Percentiles rank a stretch among this genome's conserved stretches.
Conservation (phyloP, 345 rosid genomes). For the Aquilaria yunnanensis region DNA sequence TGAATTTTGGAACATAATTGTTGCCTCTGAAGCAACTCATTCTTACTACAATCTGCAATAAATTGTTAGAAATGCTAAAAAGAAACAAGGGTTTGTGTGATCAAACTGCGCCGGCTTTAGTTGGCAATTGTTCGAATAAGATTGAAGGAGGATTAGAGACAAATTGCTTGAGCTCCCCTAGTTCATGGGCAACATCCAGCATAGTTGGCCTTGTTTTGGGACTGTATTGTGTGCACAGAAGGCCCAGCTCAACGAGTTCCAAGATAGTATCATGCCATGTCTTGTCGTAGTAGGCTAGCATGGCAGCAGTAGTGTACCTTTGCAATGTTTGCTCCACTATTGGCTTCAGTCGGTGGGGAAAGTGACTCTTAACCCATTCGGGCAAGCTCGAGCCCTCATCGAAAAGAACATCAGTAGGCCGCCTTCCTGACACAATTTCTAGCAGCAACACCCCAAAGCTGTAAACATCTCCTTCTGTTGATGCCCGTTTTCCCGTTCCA, state of each 20-base stretch:
- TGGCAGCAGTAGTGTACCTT: conserved; percentile 29
- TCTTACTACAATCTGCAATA: background rate
- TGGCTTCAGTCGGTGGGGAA: conserved; percentile 51
- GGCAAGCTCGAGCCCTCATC: conserved; percentile 66
- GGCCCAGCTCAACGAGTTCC: conserved; percentile 78
- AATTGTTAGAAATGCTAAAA: conserved; percentile 5
- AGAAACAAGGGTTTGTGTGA: conserved; percentile 9
- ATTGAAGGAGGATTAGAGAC: conserved; percentile 38
- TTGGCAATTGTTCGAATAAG: conserved; percentile 21
- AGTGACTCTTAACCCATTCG: conserved; percentile 71
- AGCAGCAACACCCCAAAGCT: conserved; percentile 80
- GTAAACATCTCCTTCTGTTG: conserved; percentile 79
- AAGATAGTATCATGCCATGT: conserved; percentile 56
- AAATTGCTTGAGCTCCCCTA: conserved; percentile 66
- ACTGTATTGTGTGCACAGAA: conserved; percentile 65
- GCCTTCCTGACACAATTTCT: conserved; percentile 63
- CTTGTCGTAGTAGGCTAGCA: conserved; percentile 24
- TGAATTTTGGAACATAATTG: no score
- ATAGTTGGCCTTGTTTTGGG: conserved; percentile 82
- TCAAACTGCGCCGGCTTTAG: conserved; percentile 16
- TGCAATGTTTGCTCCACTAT: conserved; percentile 52
- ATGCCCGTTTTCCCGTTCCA: conserved; percentile 76
- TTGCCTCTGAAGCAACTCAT: no score
- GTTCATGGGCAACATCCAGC: conserved; percentile 71
- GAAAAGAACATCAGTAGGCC: conserved; percentile 60